Evolutionary conservation across 306 rosid species (phyloP).

Genomic region (Carpinus fangiana): DNA sequence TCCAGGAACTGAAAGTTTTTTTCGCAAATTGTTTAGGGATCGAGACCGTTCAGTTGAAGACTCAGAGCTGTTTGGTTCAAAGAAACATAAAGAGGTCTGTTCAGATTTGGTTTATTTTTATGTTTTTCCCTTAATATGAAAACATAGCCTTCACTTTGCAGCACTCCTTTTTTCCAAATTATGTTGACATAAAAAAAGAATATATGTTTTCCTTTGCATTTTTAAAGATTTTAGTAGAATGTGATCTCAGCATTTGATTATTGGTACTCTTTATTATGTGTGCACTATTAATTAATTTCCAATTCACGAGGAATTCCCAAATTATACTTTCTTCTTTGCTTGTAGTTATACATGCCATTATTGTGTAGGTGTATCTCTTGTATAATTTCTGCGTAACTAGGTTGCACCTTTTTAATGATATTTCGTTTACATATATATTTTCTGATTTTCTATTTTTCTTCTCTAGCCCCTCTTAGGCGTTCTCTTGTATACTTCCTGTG

Average conservation of each 20-base stretch:
- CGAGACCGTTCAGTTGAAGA: conserved; percentile 90
- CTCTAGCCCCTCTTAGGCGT: too few relatives aligned
- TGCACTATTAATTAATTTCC: not conserved
- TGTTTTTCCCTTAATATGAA: not conserved
- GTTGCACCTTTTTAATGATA: too few relatives aligned
- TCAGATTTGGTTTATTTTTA: conserved; percentile 22
- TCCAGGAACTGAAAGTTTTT: conserved; percentile 83
- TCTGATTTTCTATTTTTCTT: too few relatives aligned
- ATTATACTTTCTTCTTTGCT: not conserved
- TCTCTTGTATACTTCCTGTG: too few relatives aligned
- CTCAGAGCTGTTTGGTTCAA: conserved; percentile 80
- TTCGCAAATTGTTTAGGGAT: conserved; percentile 86
- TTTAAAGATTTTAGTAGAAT: not conserved
- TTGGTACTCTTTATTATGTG: not conserved
- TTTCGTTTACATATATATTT: too few relatives aligned
- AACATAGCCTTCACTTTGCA: not conserved
- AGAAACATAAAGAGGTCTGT: conserved; percentile 77
- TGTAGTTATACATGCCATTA: not conserved
- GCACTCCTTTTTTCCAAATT: not conserved
- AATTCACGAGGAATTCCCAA: not conserved
- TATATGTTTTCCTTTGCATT: not conserved
- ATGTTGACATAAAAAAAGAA: not conserved
- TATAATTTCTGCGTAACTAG: too few relatives aligned
- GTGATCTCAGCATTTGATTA: not conserved
- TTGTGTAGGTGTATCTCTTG: not conserved